phyloP scores from a whole-genome alignment of 2,329 filamentous ascomycete species.

The Cladosporium cucumerinum region DNA sequence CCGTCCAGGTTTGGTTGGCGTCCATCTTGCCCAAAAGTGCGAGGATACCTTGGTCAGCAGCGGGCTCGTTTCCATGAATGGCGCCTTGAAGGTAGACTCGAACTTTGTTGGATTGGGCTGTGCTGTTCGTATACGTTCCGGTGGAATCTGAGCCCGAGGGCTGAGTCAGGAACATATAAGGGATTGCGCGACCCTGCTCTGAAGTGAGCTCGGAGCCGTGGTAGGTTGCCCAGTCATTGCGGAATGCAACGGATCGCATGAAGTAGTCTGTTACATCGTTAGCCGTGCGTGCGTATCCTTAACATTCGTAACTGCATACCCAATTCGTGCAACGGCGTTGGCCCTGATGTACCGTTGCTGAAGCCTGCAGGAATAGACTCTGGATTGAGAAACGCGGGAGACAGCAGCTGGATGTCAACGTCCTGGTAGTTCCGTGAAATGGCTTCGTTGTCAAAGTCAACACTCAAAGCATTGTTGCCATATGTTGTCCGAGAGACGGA shows the following conservation, averaged over 20 bases:
- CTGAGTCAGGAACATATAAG: constrained; percentile 18
- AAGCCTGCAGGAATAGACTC: constrained; percentile 21
- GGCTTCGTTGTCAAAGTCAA: constrained; percentile 9
- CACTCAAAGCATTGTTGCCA: constrained; percentile 7
- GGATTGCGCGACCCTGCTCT: constrained; percentile 22
- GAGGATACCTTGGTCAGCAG: constrained; percentile 36
- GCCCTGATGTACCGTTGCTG: constrained; percentile 24
- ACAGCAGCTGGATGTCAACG: constrained; percentile 23
- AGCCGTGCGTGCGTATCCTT: constrained; percentile 11
- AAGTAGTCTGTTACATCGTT: constrained; percentile 24
- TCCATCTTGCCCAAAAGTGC: constrained; percentile 38
- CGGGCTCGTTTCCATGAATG: constrained; percentile 40
- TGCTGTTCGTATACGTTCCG: constrained; percentile 13
- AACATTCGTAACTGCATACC: constrained; percentile 5
- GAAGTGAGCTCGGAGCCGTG: constrained; percentile 20
- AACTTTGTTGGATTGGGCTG: constrained; percentile 26
- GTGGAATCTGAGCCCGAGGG: constrained; percentile 17
- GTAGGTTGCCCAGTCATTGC: constrained; percentile 22
- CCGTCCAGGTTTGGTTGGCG: constrained; percentile 15
- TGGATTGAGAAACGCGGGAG: constrained; percentile 23
- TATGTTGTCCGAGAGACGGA: constrained; percentile 1
- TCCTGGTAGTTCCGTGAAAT: constrained; percentile 33
- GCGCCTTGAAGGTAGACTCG: constrained; percentile 38
- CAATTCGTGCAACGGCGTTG: constrained; percentile 21
- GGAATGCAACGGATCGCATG: constrained; percentile 19